phyloP scores from a whole-genome alignment of 2,329 filamentous ascomycete genomes.

The Alternaria infectoria region DNA sequence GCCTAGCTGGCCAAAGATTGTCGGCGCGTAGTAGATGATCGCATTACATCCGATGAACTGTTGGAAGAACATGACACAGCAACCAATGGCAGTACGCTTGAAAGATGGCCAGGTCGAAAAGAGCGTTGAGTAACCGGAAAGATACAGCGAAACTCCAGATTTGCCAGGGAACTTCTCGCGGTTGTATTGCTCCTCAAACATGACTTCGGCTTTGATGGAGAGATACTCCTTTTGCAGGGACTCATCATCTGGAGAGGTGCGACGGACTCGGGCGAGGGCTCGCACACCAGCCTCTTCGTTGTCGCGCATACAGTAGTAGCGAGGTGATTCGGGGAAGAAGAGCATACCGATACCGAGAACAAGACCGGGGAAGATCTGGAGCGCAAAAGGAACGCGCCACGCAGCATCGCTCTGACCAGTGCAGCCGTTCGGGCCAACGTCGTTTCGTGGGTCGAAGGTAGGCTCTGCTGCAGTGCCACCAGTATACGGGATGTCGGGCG shows the following conservation, averaged over 20 bases:
- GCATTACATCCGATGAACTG: conserved; percentile 74
- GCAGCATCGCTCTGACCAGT: conserved; percentile 45
- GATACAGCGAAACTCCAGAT: conserved; percentile 59
- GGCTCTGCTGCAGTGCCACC: conserved; percentile 50
- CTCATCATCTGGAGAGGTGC: conserved; percentile 54
- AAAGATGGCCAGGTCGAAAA: conserved; percentile 54
- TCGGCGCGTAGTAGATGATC: conserved; percentile 30
- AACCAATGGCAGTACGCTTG: conserved; percentile 45
- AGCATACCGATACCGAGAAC: conserved; percentile 70
- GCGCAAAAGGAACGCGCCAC: conserved; percentile 73
- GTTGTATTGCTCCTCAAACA: conserved; percentile 59
- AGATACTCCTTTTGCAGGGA: conserved; percentile 71
- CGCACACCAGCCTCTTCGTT: conserved; percentile 53
- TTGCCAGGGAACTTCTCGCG: conserved; percentile 43
- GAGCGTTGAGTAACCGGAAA: conserved; percentile 59
- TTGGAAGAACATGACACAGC: conserved; percentile 52
- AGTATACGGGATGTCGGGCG: conserved; percentile 55
- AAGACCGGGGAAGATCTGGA: conserved; percentile 81
- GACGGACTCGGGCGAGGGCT: conserved; percentile 57
- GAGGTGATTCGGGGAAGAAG: conserved; percentile 31
- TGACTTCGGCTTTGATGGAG: conserved; percentile 53
- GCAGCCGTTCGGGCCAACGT: conserved; percentile 27
- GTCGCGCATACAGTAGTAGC: conserved; percentile 38
- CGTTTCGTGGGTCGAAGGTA: conserved; percentile 45
- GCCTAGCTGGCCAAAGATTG: conserved; percentile 79